Evolutionary conservation across 148 eudicot species (phyloP).

Genomic region (Hydrangea macrophylla): DNA sequence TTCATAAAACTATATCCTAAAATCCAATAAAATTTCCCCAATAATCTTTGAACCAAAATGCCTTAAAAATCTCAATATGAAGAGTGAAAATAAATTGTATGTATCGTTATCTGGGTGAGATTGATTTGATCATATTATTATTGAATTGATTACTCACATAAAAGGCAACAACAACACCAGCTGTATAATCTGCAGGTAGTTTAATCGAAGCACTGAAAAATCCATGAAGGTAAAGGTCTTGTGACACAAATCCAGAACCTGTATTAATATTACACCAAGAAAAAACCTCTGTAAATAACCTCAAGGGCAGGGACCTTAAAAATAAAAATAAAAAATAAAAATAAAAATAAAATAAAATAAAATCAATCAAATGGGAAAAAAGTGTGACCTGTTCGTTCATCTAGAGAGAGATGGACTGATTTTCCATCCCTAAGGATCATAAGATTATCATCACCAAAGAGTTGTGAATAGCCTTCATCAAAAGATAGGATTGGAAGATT

Average conservation of each 20-base stretch:
- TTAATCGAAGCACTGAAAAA: conserved; percentile 90
- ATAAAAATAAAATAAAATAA: background rate
- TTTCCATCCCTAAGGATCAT: conserved; percentile 82
- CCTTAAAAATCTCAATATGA: too few species aligned
- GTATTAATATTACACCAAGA: background rate
- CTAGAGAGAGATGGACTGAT: conserved; percentile 79
- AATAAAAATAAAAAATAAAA: background rate
- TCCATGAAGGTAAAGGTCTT: conserved; percentile 78
- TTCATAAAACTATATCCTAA: background rate
- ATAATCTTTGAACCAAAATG: too few species aligned
- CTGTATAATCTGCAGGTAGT: conserved; percentile 89
- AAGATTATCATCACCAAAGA: conserved; percentile 84
- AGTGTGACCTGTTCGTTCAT: conserved; percentile 76
- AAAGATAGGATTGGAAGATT: conserved; percentile 66
- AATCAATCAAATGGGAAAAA: background rate
- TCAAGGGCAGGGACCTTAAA: background rate
- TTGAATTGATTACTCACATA: conserved; percentile 49
- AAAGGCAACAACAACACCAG: conserved; percentile 95
- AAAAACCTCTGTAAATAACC: background rate
- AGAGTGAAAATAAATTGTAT: background rate
- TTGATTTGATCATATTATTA: background rate
- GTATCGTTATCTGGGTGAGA: background rate
- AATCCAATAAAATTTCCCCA: background rate
- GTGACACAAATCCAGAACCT: conserved; percentile 93
- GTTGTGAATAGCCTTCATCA: conserved; percentile 90